Conservation (phyloP, 2,329 filamentous ascomycete genomes). For the Escovopsis weberi region DNA sequence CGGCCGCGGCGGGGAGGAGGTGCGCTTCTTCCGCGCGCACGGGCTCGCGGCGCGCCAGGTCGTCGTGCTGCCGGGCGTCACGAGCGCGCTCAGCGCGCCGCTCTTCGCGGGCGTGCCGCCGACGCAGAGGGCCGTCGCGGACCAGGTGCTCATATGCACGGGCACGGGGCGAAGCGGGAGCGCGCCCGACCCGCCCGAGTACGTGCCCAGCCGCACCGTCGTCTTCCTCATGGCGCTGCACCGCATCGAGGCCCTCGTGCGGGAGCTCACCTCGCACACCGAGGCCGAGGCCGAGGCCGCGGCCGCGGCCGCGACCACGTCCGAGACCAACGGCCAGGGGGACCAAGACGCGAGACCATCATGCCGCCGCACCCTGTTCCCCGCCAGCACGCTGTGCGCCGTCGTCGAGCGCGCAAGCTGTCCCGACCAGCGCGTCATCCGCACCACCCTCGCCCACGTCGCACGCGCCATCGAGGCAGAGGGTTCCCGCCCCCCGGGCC, state of each 20-base stretch:
- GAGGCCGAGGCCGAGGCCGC: slow-evolving; percentile 2
- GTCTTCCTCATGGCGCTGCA: slow-evolving; percentile 95
- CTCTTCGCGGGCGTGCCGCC: slow-evolving; percentile 78
- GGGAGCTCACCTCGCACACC: slow-evolving; percentile 45
- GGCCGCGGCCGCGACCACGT: not conserved
- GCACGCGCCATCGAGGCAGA: slow-evolving; percentile 74
- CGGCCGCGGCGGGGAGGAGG: slow-evolving; percentile 86
- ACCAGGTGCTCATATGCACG: slow-evolving; percentile 92
- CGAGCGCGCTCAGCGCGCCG: slow-evolving; percentile 72
- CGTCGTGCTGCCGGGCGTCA: slow-evolving; percentile 75
- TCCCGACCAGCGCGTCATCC: slow-evolving; percentile 82
- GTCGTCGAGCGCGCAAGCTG: slow-evolving; percentile 91
- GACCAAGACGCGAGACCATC: not conserved
- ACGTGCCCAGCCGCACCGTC: slow-evolving; percentile 61
- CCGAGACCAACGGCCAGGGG: slow-evolving; percentile 2
- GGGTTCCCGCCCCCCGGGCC: slow-evolving; percentile 74
- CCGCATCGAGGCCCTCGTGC: slow-evolving; percentile 59
- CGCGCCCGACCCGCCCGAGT: slow-evolving; percentile 67
- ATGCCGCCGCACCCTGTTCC: slow-evolving; percentile 45
- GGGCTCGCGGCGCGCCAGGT: slow-evolving; percentile 39
- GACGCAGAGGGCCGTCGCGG: slow-evolving; percentile 78
- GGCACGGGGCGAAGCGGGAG: slow-evolving; percentile 86
- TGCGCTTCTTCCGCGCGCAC: slow-evolving; percentile 55
- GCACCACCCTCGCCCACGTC: slow-evolving; percentile 70
- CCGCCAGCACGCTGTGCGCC: slow-evolving; percentile 67